Conservation (phyloP, 2,329 filamentous ascomycete species). For the Graphilbum sp. region DNA sequence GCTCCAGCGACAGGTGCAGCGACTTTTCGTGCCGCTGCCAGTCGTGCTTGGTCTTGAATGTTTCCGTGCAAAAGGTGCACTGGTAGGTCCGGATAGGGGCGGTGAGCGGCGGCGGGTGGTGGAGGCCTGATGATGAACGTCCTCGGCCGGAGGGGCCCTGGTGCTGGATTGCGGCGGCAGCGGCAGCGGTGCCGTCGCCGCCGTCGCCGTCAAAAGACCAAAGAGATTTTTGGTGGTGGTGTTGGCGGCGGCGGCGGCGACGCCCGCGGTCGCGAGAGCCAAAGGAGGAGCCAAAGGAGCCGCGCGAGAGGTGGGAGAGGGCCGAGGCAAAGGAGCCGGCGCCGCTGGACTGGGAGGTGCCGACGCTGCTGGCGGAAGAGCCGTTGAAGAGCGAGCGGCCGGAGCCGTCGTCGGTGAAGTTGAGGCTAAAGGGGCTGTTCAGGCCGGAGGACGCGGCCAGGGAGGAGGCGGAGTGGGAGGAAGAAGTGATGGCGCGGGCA, state of each 20-base stretch:
- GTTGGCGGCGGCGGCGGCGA: constrained; percentile 32
- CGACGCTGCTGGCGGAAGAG: constrained; percentile 43
- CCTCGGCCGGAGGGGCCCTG: too few species aligned
- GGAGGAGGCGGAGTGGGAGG: constrained; percentile 32
- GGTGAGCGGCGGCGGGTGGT: constrained; percentile 14
- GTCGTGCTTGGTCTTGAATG: constrained; percentile 51
- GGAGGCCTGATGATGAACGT: too few species aligned
- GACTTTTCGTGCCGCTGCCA: constrained; percentile 59
- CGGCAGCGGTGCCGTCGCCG: too few species aligned
- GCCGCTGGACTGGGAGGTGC: constrained; percentile 43
- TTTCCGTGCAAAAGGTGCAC: constrained; percentile 54
- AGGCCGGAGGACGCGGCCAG: constrained; percentile 36
- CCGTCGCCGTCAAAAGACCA: constrained; percentile 16
- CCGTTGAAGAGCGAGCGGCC: constrained; percentile 38
- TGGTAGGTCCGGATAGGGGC: constrained; percentile 41
- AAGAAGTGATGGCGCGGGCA: constrained; percentile 38
- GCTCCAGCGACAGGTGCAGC: constrained; percentile 45
- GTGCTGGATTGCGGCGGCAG: too few species aligned
- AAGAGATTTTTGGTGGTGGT: constrained; percentile 7
- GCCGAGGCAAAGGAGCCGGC: constrained; percentile 38
- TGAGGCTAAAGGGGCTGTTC: constrained; percentile 39
- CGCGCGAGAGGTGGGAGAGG: constrained; percentile 40
- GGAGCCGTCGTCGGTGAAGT: constrained; percentile 45
- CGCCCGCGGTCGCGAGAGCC: constrained; percentile 27
- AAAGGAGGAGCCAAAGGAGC: constrained; percentile 37